Percentiles rank a stretch among this genome's conserved stretches.
These are phyloP conservation scores for Suhomyces wounanorum DNA, from an alignment of 1,139 yeast genomes.

Conservation along the genomic window DNA sequence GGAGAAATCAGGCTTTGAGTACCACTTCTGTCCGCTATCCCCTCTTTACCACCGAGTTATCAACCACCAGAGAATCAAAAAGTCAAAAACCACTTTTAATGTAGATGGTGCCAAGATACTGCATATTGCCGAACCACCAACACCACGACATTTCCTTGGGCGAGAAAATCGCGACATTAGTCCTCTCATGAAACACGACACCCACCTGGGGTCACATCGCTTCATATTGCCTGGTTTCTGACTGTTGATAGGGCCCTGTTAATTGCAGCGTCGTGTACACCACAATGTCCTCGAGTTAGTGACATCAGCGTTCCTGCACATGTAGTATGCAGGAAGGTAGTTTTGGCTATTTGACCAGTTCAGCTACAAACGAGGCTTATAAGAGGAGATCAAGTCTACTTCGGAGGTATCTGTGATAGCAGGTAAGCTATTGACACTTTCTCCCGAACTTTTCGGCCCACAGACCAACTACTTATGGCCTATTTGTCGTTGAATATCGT, in stretches of 20 bases:
- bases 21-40: too few relatives aligned
- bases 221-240: not conserved
- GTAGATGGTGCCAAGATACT: not conserved
- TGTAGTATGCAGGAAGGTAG: not conserved
- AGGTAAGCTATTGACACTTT: not conserved
- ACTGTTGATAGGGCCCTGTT: not conserved
- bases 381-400: not conserved
- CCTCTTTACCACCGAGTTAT: too few relatives aligned
- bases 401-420: not conserved
- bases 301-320: conserved; percentile 4
- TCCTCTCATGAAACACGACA: not conserved
- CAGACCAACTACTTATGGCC: not conserved
- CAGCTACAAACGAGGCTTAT: too few relatives aligned
- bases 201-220: not conserved
- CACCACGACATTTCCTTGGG: not conserved
- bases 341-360: not conserved
- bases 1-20: too few relatives aligned
- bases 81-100: too few relatives aligned
- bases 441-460: not conserved
- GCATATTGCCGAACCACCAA: not conserved
- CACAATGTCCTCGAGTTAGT: not conserved
- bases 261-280: not conserved
- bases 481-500: not conserved
- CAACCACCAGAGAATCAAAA: too few relatives aligned
- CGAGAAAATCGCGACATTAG: not conserved